Conservation (phyloP, 2,329 filamentous ascomycete species). For the Calonectria pteridis region DNA sequence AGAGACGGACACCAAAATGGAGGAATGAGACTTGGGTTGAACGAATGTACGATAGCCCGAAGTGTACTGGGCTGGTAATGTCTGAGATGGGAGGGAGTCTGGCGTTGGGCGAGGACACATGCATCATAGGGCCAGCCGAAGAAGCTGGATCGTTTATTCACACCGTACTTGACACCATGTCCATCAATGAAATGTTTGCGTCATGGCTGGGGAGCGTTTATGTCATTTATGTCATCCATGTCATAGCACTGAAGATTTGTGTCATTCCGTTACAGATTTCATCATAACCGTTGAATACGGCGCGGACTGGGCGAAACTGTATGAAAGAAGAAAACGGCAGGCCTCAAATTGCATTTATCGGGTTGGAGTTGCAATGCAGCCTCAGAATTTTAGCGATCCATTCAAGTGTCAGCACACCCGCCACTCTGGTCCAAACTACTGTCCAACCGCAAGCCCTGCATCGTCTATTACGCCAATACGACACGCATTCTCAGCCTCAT, state of each 20-base stretch:
- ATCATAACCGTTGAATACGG: constrained; percentile 9
- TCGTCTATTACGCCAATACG: constrained; percentile 3
- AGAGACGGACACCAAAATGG: constrained; percentile 69
- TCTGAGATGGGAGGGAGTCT: constrained; percentile 25
- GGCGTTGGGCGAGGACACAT: constrained; percentile 10
- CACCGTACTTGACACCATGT: not conserved
- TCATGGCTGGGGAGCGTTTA: not conserved
- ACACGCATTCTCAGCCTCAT: constrained; percentile 13
- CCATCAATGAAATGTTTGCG: not conserved
- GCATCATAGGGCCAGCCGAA: not conserved
- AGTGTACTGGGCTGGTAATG: constrained; percentile 11
- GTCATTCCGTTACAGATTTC: not conserved
- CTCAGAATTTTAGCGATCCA: not conserved
- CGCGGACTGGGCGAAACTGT: not conserved
- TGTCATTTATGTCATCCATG: not conserved
- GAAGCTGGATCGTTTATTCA: not conserved
- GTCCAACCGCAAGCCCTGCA: constrained; percentile 11
- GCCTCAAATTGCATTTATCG: constrained; percentile 6
- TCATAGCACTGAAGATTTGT: not conserved
- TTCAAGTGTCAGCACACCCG: not conserved
- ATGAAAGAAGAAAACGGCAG: not conserved
- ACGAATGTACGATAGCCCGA: not conserved
- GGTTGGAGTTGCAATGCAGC: constrained; percentile 10
- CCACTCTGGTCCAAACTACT: constrained; percentile 1
- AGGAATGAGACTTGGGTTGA: constrained; percentile 52